phyloP scores from a whole-genome alignment of 2,329 filamentous ascomycete genomes.

The Aaosphaeria arxii region DNA sequence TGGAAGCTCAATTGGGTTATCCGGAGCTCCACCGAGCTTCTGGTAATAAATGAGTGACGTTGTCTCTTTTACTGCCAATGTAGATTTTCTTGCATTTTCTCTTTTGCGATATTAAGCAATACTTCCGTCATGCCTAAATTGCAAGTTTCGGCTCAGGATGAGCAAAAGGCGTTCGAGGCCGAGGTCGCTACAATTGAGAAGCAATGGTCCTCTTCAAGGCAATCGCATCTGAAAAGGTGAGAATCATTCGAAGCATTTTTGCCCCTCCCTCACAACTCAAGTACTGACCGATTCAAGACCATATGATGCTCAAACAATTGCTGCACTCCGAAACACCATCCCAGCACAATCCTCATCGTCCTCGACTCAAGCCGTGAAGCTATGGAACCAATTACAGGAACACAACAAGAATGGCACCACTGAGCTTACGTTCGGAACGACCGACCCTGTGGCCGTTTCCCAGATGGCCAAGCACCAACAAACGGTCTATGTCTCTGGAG shows the following conservation, averaged over 20 bases:
- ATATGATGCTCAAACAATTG: slow-evolving; percentile 33
- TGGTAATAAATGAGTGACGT: too few species aligned
- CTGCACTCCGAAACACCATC: slow-evolving; percentile 30
- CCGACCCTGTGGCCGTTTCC: slow-evolving; percentile 33
- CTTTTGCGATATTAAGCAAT: not conserved
- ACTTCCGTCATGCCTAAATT: slow-evolving; percentile 9
- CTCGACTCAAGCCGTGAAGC: slow-evolving; percentile 33
- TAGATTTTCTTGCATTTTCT: too few species aligned
- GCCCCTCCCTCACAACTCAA: too few species aligned
- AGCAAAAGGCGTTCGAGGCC: slow-evolving; percentile 28
- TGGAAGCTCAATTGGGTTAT: too few species aligned
- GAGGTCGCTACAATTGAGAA: slow-evolving; percentile 34
- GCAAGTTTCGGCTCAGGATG: slow-evolving; percentile 10
- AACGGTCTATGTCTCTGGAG: slow-evolving; percentile 43
- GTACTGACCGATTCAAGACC: slow-evolving; percentile 15
- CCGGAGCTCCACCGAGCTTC: too few species aligned
- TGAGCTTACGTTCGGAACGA: slow-evolving; percentile 40
- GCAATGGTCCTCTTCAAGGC: slow-evolving; percentile 25
- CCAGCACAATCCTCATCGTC: slow-evolving; percentile 23
- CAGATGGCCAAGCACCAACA: slow-evolving; percentile 40
- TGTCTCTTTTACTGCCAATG: too few species aligned
- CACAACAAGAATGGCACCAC: slow-evolving; percentile 34
- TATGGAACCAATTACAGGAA: slow-evolving; percentile 35
- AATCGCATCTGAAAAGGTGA: slow-evolving; percentile 12
- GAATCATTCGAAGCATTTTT: not conserved